These are phyloP conservation scores for Anthracocystis panici-leucophaei DNA, from an alignment of 1,284 basidiomycete genomes.

Conservation along the genomic window DNA sequence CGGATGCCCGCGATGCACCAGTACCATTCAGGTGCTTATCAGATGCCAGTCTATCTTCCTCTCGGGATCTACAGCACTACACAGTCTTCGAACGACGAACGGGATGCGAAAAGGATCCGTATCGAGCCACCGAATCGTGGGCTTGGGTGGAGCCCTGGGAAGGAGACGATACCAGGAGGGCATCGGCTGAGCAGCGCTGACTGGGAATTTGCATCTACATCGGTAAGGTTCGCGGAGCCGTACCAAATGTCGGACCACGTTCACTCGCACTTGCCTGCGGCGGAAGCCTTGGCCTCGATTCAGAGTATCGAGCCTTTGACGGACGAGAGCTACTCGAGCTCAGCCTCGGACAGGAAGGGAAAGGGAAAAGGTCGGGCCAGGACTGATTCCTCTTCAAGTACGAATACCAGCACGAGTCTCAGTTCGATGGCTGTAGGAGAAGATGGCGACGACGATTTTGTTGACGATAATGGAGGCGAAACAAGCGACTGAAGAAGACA, in stretches of 20 bases:
- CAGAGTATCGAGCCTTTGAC: constrained; percentile 14
- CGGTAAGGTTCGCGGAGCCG: neutral
- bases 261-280: neutral
- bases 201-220: neutral
- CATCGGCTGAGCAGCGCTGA: too few relatives aligned
- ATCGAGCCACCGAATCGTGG: too few relatives aligned
- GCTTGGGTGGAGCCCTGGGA: too few relatives aligned
- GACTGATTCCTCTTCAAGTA: neutral
- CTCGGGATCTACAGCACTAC: too few relatives aligned
- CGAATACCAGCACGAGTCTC: neutral
- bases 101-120: too few relatives aligned
- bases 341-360: neutral
- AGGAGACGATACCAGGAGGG: too few relatives aligned
- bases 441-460: neutral
- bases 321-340: constrained; percentile 2
- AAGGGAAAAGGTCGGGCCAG: neutral
- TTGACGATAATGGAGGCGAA: neutral
- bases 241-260: neutral
- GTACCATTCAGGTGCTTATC: too few relatives aligned
- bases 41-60: too few relatives aligned
- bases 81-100: too few relatives aligned
- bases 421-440: neutral
- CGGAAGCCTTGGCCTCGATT: constrained; percentile 22
- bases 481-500: neutral
- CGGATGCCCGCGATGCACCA: too few relatives aligned